Percentiles rank a stretch among this genome's conserved stretches.
phyloP scores from a whole-genome alignment of 495 filamentous ascomycete genomes.

The Podospora australis region DNA sequence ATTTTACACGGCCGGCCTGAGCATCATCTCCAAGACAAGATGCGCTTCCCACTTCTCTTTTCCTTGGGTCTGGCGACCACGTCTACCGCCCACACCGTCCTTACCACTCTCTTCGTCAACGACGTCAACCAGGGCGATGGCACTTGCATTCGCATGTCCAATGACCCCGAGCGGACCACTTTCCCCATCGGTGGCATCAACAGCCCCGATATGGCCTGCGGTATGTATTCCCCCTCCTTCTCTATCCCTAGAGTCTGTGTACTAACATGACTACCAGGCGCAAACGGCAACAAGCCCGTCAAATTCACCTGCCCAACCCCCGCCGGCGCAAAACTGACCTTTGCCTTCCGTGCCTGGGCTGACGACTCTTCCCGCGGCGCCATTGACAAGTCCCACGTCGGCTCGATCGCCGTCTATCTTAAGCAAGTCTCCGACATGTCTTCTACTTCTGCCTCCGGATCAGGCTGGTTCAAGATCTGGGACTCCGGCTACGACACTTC shows the following conservation, averaged over 20 bases:
- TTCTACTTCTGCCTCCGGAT: constrained; percentile 39
- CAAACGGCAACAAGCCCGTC: constrained; percentile 49
- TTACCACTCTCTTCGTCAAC: constrained; percentile 61
- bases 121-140: constrained; percentile 61
- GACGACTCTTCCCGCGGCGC: constrained; percentile 48
- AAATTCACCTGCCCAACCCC: constrained; percentile 51
- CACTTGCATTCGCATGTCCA: constrained; percentile 61
- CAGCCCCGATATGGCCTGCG: constrained; percentile 61
- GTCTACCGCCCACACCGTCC: constrained; percentile 54
- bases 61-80: constrained; percentile 23
- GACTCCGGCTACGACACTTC: constrained; percentile 53
- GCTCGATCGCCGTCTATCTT: constrained; percentile 66
- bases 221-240: constrained; percentile 31
- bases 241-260: neutral
- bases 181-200: constrained; percentile 46
- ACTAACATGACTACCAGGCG: constrained; percentile 36
- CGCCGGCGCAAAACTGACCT: constrained; percentile 50
- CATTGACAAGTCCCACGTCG: constrained; percentile 60
- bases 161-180: constrained; percentile 40
- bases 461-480: constrained; percentile 79
- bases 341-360: constrained; percentile 57
- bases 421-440: constrained; percentile 50
- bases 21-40: constrained; percentile 5
- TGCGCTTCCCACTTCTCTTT: constrained; percentile 21
- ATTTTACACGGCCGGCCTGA: constrained; percentile 9